Evolutionary conservation across 768 basidiomycete genomes (phyloP).

Genomic region (Mrakia gelida): DNA sequence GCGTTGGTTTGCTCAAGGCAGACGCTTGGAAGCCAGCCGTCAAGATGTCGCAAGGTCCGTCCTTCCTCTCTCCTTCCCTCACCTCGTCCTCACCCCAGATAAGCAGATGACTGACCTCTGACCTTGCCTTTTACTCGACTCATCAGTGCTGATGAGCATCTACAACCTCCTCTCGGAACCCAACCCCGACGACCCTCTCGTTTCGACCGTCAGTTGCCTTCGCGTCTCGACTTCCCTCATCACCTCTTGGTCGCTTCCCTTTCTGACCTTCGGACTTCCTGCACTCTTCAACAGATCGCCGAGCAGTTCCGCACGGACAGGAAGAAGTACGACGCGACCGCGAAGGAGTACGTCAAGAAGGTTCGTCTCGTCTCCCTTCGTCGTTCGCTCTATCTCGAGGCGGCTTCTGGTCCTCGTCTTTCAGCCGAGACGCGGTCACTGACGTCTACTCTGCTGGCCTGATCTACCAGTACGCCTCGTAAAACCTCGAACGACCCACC

Average conservation of each 20-base stretch:
- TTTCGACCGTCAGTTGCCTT: slow-evolving; percentile 42
- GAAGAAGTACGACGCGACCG: slow-evolving; percentile 22
- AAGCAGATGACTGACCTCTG: background rate
- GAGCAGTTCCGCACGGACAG: slow-evolving; percentile 27
- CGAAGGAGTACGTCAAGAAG: slow-evolving; percentile 27
- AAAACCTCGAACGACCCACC: background rate
- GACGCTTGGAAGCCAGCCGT: slow-evolving; percentile 47
- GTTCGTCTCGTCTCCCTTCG: background rate
- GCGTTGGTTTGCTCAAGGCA: slow-evolving; percentile 45
- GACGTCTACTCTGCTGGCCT: background rate
- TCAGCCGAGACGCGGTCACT: background rate
- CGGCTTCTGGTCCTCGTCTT: background rate
- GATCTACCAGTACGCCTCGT: background rate
- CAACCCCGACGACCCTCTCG: slow-evolving; percentile 46
- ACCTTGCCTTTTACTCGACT: background rate
- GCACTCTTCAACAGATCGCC: slow-evolving; percentile 32
- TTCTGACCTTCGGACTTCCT: background rate
- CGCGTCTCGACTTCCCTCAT: background rate
- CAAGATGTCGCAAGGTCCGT: slow-evolving; percentile 42
- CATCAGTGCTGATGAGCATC: slow-evolving; percentile 41
- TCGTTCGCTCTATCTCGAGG: background rate
- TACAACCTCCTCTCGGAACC: slow-evolving; percentile 43
- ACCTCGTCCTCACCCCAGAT: too few relatives aligned
- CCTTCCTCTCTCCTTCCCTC: background rate
- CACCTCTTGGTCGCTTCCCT: background rate